Conservation (phyloP, 257 asterid genomes). For the Primulina huaijiensis region DNA sequence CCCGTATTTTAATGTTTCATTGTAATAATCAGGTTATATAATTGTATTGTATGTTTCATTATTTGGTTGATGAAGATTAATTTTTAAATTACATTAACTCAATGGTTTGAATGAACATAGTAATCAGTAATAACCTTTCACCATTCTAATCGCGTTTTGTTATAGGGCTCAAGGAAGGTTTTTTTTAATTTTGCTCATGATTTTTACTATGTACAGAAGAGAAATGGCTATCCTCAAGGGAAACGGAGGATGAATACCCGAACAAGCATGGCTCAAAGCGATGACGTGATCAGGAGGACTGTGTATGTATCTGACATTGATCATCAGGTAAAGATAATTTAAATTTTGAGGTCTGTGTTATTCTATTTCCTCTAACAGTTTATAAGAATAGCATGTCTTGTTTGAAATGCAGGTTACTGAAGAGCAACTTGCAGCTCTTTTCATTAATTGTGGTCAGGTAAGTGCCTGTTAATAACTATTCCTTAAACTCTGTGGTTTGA, state of each 20-base stretch:
- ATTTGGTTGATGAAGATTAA: slow-evolving; percentile 18
- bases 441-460: slow-evolving; percentile 66
- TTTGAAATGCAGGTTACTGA: slow-evolving; percentile 55
- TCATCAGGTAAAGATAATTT: slow-evolving; percentile 50
- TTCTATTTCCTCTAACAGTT: not conserved
- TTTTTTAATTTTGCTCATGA: slow-evolving; percentile 25
- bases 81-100: not conserved
- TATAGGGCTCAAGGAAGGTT: slow-evolving; percentile 9
- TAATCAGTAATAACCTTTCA: slow-evolving; percentile 8
- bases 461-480: slow-evolving; percentile 2
- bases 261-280: slow-evolving; percentile 69
- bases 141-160: not conserved
- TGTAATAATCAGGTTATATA: slow-evolving; percentile 15
- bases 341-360: not conserved
- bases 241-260: slow-evolving; percentile 53
- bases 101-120: slow-evolving; percentile 7
- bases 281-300: slow-evolving; percentile 71
- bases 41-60: not conserved
- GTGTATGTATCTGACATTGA: slow-evolving; percentile 77
- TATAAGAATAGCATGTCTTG: slow-evolving; percentile 1
- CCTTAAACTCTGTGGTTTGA: slow-evolving; percentile 13
- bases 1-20: not conserved
- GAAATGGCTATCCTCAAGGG: slow-evolving; percentile 48
- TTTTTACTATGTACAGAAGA: slow-evolving; percentile 43
- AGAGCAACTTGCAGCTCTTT: slow-evolving; percentile 71